A percentile compares a stretch with the other conserved stretches of the same genome.
Evolutionary conservation across 1,284 basidiomycete species (phyloP).

Genomic region (Sporisorium exsertum): DNA sequence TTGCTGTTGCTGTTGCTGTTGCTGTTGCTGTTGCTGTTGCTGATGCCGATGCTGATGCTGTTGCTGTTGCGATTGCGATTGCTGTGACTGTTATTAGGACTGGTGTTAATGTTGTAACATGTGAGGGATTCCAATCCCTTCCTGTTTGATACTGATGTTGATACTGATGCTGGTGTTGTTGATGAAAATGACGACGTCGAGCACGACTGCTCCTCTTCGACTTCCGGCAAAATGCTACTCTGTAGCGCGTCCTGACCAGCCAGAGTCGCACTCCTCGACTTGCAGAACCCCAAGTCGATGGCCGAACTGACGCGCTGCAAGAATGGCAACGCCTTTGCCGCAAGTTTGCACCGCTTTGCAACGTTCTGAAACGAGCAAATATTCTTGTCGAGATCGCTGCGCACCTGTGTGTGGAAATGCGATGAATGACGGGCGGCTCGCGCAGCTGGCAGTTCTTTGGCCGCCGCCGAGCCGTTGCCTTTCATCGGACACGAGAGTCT

Average conservation of each 20-base stretch:
- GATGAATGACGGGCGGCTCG: background rate
- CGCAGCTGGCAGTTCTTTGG: background rate
- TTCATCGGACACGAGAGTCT: slow-evolving; percentile 16
- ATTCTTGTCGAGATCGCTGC: slow-evolving; percentile 34
- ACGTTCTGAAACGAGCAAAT: slow-evolving; percentile 35
- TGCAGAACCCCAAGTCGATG: slow-evolving; percentile 30
- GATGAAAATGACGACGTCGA: background rate
- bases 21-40: slow-evolving; percentile 9
- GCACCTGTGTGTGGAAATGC: slow-evolving; percentile 25
- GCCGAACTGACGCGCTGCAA: slow-evolving; percentile 30
- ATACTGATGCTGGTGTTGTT: background rate
- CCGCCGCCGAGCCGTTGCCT: background rate
- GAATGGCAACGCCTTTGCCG: slow-evolving; percentile 33
- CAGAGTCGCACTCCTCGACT: background rate
- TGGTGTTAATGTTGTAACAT: slow-evolving; percentile 21
- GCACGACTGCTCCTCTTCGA: background rate
- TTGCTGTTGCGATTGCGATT: slow-evolving; percentile 8
- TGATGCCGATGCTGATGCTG: background rate
- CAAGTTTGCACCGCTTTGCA: slow-evolving; percentile 38
- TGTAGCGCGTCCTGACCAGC: slow-evolving; percentile 6
- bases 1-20: slow-evolving; percentile 8
- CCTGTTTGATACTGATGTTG: background rate
- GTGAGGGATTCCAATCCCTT: background rate
- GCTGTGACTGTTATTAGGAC: slow-evolving; percentile 5
- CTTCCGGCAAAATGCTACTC: background rate